A percentile compares a stretch with the other conserved stretches of the same genome.
Evolutionary conservation across 73 alveolate genomes (phyloP).

Genomic region (Paramecium biaurelia): DNA sequence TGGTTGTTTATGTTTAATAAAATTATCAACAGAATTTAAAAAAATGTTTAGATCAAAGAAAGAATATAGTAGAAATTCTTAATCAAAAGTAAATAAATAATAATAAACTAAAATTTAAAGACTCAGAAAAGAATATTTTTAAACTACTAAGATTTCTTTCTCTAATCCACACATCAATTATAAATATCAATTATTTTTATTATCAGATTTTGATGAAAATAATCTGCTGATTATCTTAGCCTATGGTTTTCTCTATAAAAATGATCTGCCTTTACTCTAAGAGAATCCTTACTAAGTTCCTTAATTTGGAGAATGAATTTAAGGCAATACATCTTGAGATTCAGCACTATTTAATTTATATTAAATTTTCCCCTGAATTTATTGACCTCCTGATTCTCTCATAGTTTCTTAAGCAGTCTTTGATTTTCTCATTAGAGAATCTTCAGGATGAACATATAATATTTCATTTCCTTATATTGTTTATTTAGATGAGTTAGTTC

Average conservation of each 20-base stretch:
- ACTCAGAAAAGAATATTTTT: not conserved
- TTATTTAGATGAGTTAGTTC: slow-evolving; percentile 19
- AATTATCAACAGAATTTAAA: not conserved
- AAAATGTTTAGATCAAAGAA: not conserved
- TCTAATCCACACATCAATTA: not conserved
- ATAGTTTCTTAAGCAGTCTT: slow-evolving; percentile 29
- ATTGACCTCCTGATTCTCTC: slow-evolving; percentile 4
- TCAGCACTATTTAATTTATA: slow-evolving; percentile 20
- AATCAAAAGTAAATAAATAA: not conserved
- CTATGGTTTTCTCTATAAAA: slow-evolving; percentile 10
- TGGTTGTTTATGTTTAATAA: not conserved
- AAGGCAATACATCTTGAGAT: not conserved
- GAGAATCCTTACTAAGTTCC: slow-evolving; percentile 11
- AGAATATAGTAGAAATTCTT: not conserved
- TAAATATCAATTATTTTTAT: slow-evolving; percentile 5
- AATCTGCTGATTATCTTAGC: not conserved
- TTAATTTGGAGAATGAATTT: not conserved
- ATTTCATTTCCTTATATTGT: not conserved
- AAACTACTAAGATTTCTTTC: not conserved
- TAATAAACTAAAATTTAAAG: not conserved
- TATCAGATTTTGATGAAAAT: slow-evolving; percentile 49
- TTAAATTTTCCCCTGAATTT: not conserved
- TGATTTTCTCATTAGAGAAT: slow-evolving; percentile 16
- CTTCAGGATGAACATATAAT: not conserved
- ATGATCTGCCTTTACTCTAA: slow-evolving; percentile 16